Conservation (phyloP, 768 basidiomycete genomes). For the Boletus pseudo-olivaceus region DNA sequence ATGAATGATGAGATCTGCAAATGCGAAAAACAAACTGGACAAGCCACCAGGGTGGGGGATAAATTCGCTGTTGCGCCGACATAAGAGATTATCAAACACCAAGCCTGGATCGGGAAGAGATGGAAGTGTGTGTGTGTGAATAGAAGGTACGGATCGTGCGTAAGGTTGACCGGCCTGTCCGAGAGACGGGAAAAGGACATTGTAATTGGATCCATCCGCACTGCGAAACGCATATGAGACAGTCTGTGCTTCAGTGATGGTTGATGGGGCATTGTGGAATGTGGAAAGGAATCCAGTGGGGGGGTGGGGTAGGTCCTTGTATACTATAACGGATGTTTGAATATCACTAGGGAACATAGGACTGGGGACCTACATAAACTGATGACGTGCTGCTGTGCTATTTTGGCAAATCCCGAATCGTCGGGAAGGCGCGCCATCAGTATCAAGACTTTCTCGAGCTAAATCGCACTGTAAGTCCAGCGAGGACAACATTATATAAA, state of each 20-base stretch:
- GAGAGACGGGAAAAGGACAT: constrained; percentile 48
- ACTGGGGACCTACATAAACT: constrained; percentile 49
- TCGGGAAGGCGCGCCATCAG: constrained; percentile 54
- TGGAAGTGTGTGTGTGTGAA: constrained; percentile 37
- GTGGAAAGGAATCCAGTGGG: constrained; percentile 49
- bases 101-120: constrained; percentile 62
- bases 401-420: constrained; percentile 26
- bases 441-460: constrained; percentile 63
- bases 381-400: constrained; percentile 50
- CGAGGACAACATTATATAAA: neutral
- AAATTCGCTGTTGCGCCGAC: constrained; percentile 36
- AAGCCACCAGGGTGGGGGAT: constrained; percentile 63
- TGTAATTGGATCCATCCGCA: constrained; percentile 62
- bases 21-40: constrained; percentile 72
- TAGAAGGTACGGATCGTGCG: constrained; percentile 60
- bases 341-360: neutral
- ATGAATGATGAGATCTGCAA: constrained; percentile 76
- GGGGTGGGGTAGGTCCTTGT: constrained; percentile 79
- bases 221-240: constrained; percentile 52
- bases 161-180: constrained; percentile 64
- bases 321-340: constrained; percentile 42
- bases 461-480: constrained; percentile 4
- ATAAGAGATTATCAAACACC: constrained; percentile 69
- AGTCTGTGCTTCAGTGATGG: constrained; percentile 1
- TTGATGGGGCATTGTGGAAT: constrained; percentile 2